phyloP scores from a whole-genome alignment of 2,329 filamentous ascomycete genomes.

The Aspergillus pseudoglaucus region DNA sequence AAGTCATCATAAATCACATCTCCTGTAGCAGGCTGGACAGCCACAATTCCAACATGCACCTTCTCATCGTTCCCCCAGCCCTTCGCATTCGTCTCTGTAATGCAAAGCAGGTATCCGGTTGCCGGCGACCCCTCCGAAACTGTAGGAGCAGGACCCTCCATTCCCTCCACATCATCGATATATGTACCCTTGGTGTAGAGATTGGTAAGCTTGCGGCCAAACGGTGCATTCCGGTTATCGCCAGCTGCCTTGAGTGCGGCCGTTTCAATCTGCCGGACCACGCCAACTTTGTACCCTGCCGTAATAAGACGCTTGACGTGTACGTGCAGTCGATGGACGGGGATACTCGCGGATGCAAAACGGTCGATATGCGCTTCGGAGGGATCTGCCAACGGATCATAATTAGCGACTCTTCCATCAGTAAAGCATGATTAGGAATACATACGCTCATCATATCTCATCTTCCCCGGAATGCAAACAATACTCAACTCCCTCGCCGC shows the following conservation, averaged over 20 bases:
- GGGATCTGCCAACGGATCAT: conserved; percentile 46
- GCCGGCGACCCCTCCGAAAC: conserved; percentile 52
- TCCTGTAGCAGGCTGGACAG: conserved; percentile 90
- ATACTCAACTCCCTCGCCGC: conserved; percentile 90
- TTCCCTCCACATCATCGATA: conserved; percentile 81
- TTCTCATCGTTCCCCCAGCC: conserved; percentile 83
- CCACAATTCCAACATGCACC: conserved; percentile 83
- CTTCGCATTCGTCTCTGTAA: conserved; percentile 78
- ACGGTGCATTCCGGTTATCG: conserved; percentile 88
- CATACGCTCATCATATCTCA: conserved; percentile 82
- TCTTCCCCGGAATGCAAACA: conserved; percentile 92
- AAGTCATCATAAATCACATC: conserved; percentile 96
- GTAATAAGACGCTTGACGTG: conserved; percentile 89
- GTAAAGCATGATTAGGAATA: conserved; percentile 9
- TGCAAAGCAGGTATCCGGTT: conserved; percentile 84
- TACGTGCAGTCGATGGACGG: conserved; percentile 81
- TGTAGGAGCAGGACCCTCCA: conserved; percentile 53
- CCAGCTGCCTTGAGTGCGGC: conserved; percentile 92
- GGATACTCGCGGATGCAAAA: conserved; percentile 94
- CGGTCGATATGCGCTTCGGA: conserved; percentile 88
- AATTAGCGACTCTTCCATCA: neutral
- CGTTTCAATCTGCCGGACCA: conserved; percentile 90
- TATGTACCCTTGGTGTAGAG: conserved; percentile 98
- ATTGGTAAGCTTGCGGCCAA: conserved; percentile 87
- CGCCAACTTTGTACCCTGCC: conserved; percentile 91